Evolutionary conservation across 352 stramenopile species (phyloP), one percentile per base, ranked within the genome.

Genomic region (Plasmopara muralis): DNA sequence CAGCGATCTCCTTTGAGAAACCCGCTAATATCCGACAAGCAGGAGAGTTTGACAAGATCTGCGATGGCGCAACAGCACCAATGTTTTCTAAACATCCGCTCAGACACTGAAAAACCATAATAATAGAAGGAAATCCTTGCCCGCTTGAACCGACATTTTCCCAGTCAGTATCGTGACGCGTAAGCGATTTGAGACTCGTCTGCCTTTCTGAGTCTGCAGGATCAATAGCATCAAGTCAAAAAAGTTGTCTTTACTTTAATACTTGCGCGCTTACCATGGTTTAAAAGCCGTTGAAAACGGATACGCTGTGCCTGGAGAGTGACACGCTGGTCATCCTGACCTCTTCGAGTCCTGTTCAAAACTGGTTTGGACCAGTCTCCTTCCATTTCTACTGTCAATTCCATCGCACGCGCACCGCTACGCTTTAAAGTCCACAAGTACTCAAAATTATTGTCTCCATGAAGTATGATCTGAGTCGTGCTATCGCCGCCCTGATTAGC

Each of bases 371-470:
- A 60, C 83, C 83, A 93, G 29, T 18, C 37, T 9, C 83, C 83
- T 2, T 57, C 53, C 44, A 93, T 83, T 47, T 91, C 76, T 9
- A 91, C 72, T 4, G 43, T 64, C 40, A 87, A 80, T 56, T 93
- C 76, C 76, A 88, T 89, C 10, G 77, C 68, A 1, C 79, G 71
- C 9, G 61, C 53, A 7, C 61, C 69, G 16, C 52, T 71, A 9
- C 78, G 72, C 20, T 66, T 72, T 68, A 89, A 67, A 14, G 55
- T 81, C 80, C 79, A 91, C 25, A 62, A 12, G 51, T 93, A 93
- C 44, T 91, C 77, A 43, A 93, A 93, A 6, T 76, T 76, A 55
- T 89, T 91, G 60, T 93, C 80, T 3, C 79, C 80, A 53, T 93
- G 77, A 6, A 93, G 67, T 10, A 86, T 33, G 0, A 93, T 41